Percentiles rank a stretch among this genome's conserved stretches.
Evolutionary conservation across 768 basidiomycete genomes (phyloP).

Genomic region (Favolaschia claudopus): DNA sequence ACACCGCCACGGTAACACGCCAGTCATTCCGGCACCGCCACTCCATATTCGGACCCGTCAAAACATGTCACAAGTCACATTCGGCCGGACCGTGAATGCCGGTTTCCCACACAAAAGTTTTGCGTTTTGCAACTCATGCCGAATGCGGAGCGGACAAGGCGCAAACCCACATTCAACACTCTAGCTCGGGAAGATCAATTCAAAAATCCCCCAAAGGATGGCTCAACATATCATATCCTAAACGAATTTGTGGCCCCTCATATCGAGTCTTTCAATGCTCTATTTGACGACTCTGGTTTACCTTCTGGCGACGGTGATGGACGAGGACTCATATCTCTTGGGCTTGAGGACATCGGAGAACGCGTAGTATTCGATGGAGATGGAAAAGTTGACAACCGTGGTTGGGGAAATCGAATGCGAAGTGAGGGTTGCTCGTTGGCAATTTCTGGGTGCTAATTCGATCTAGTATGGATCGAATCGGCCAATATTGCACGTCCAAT

Average conservation of each 20-base stretch:
- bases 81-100: constrained; percentile 25
- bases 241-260: constrained; percentile 95
- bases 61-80: too few species aligned
- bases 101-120: constrained; percentile 15
- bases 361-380: constrained; percentile 93
- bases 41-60: not conserved
- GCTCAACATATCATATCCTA: constrained; percentile 78
- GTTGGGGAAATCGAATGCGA: constrained; percentile 86
- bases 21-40: not conserved
- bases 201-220: constrained; percentile 72
- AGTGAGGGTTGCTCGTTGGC: constrained; percentile 58
- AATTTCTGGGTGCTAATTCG: constrained; percentile 18
- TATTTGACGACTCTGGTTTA: constrained; percentile 92
- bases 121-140: constrained; percentile 52
- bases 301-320: constrained; percentile 79
- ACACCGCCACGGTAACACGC: not conserved
- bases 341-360: constrained; percentile 83
- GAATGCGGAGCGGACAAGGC: constrained; percentile 49
- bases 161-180: constrained; percentile 77
- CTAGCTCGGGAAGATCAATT: constrained; percentile 81
- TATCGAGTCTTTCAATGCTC: constrained; percentile 94
- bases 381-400: constrained; percentile 54
- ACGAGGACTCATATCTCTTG: constrained; percentile 79
- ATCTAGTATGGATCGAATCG: constrained; percentile 90
- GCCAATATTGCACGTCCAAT: constrained; percentile 86